phyloP scores from a whole-genome alignment of 1,139 yeast genomes.

The Yamadazyma blattariae region DNA sequence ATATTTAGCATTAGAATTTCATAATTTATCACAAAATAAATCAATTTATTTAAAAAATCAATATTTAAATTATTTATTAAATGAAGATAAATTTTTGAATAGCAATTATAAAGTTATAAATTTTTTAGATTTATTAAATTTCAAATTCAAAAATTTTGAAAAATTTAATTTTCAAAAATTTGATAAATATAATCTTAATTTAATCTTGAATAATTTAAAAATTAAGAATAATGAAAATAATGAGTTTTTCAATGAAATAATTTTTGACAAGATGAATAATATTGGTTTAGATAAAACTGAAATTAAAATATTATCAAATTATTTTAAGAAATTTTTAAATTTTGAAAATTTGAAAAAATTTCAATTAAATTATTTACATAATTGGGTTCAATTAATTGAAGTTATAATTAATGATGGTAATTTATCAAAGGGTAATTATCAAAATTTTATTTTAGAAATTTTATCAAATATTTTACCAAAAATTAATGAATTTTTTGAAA shows the following conservation, averaged over 20 bases:
- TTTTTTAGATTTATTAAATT: slow-evolving; percentile 68
- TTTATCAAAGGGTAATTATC: slow-evolving; percentile 28
- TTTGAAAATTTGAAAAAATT: slow-evolving; percentile 44
- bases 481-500: slow-evolving; percentile 68
- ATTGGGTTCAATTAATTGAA: slow-evolving; percentile 83
- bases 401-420: slow-evolving; percentile 63
- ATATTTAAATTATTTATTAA: slow-evolving; percentile 53
- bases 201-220: slow-evolving; percentile 25
- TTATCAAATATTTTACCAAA: slow-evolving; percentile 76
- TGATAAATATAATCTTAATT: slow-evolving; percentile 28
- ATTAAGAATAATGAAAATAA: slow-evolving; percentile 7
- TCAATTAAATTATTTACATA: slow-evolving; percentile 63
- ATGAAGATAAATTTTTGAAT: slow-evolving; percentile 41
- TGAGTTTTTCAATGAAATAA: slow-evolving; percentile 7
- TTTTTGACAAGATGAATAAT: slow-evolving; percentile 7
- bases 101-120: slow-evolving; percentile 64
- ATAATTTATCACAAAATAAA: slow-evolving; percentile 49
- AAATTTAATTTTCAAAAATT: slow-evolving; percentile 37
- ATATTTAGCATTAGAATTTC: slow-evolving; percentile 70
- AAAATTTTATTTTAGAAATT: slow-evolving; percentile 69
- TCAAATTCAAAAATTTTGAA: slow-evolving; percentile 41
- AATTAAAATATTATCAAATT: slow-evolving; percentile 18
- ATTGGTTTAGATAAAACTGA: slow-evolving; percentile 5
- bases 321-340: slow-evolving; percentile 42
- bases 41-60: slow-evolving; percentile 54